A percentile compares a stretch with the other conserved stretches of the same genome.
These are phyloP conservation scores for Macrocybe gigantea DNA, from an alignment of 768 basidiomycete genomes.

Conservation along the genomic window DNA sequence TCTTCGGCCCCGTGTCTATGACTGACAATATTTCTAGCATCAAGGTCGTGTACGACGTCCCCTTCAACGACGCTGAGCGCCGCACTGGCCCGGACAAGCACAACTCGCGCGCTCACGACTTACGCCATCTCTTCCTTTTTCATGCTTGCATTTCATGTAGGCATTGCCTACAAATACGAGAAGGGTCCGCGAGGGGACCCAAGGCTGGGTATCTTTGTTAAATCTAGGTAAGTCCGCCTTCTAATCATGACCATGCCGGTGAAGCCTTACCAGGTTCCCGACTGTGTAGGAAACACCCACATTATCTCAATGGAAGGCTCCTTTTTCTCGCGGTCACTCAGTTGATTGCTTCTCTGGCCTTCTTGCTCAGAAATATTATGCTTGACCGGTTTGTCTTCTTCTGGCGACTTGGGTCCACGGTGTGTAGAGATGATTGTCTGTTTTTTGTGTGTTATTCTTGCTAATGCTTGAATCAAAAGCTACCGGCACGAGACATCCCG, in stretches of 20 bases:
- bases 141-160: slow-evolving; percentile 37
- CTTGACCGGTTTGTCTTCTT: slow-evolving; percentile 52
- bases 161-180: slow-evolving; percentile 29
- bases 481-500: slow-evolving; percentile 2
- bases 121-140: slow-evolving; percentile 43
- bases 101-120: slow-evolving; percentile 34
- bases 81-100: slow-evolving; percentile 42
- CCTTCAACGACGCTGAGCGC: slow-evolving; percentile 41
- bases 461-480: no score
- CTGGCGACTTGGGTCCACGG: slow-evolving; percentile 22
- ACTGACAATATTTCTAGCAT: slow-evolving; percentile 24
- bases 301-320: slow-evolving; percentile 65
- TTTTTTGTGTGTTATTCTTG: no score
- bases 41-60: slow-evolving; percentile 43
- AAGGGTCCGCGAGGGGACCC: slow-evolving; percentile 25
- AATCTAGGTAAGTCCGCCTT: slow-evolving; percentile 47
- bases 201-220: slow-evolving; percentile 52
- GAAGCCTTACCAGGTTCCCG: neutral
- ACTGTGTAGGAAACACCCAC: slow-evolving; percentile 58
- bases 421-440: neutral
- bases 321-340: slow-evolving; percentile 57
- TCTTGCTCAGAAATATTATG: slow-evolving; percentile 52
- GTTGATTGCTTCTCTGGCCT: slow-evolving; percentile 36
- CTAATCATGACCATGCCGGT: neutral
- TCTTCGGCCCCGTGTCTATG: neutral